phyloP scores from a whole-genome alignment of 2,329 filamentous ascomycete species.

The Mycosphaerella arachidis region DNA sequence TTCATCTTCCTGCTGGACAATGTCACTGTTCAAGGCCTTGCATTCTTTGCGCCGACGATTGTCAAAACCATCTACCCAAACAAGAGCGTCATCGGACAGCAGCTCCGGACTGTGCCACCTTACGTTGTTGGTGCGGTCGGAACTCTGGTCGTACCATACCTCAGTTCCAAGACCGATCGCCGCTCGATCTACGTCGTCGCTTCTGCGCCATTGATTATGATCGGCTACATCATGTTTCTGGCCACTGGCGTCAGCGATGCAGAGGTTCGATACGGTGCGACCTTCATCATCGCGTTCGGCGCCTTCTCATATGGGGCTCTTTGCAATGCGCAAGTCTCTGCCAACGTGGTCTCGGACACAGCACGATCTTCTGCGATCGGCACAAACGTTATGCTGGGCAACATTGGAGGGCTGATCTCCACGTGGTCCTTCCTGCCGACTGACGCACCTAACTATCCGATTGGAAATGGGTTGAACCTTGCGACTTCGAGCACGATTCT shows the following conservation, averaged over 20 bases:
- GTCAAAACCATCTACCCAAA: constrained; percentile 63
- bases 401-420: constrained; percentile 53
- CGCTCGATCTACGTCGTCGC: constrained; percentile 59
- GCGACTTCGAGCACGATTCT: constrained; percentile 57
- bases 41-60: constrained; percentile 68
- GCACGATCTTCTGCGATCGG: constrained; percentile 63
- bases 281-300: constrained; percentile 63
- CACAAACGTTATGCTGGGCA: constrained; percentile 66
- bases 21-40: constrained; percentile 66
- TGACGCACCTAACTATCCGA: constrained; percentile 62
- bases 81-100: constrained; percentile 56
- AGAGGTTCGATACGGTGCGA: constrained; percentile 62
- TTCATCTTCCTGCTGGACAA: constrained; percentile 63
- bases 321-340: constrained; percentile 62
- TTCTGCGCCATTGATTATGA: constrained; percentile 60
- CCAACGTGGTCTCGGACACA: constrained; percentile 68
- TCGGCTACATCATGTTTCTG: constrained; percentile 67
- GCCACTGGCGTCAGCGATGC: constrained; percentile 43
- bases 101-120: constrained; percentile 66
- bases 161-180: constrained; percentile 58
- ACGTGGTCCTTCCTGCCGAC: constrained; percentile 45
- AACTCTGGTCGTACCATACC: constrained; percentile 56
- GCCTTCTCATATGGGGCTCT: constrained; percentile 62
- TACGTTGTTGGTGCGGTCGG: constrained; percentile 67
- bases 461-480: constrained; percentile 68